phyloP scores from a whole-genome alignment of 2,329 filamentous ascomycete species.

The Xylariaceae sp. region DNA sequence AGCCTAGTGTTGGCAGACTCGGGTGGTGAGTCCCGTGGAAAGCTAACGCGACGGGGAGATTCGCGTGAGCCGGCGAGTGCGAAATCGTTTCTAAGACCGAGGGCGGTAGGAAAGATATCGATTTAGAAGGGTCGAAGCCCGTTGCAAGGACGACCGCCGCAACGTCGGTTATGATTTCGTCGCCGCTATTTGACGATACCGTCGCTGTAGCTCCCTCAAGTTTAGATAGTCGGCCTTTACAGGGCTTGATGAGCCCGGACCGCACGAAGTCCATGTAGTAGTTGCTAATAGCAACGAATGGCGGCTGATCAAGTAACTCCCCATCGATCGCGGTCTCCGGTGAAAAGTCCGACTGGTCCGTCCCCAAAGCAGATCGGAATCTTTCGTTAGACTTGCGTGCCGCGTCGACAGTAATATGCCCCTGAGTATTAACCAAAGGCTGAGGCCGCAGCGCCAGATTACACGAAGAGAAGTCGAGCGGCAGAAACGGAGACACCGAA shows the following conservation, averaged over 20 bases:
- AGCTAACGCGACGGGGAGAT: conserved; percentile 62
- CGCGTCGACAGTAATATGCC: conserved; percentile 57
- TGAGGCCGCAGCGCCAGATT: conserved; percentile 60
- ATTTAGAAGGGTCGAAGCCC: conserved; percentile 63
- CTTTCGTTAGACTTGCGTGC: conserved; percentile 52
- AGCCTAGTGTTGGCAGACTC: conserved; percentile 61
- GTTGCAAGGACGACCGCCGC: conserved; percentile 70
- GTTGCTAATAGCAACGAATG: conserved; percentile 66
- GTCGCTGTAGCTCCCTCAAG: conserved; percentile 37
- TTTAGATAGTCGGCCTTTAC: conserved; percentile 44
- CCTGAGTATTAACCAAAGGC: conserved; percentile 59
- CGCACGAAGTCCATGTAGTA: conserved; percentile 71
- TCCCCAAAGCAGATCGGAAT: conserved; percentile 46
- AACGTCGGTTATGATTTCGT: conserved; percentile 48
- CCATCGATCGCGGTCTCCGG: conserved; percentile 38
- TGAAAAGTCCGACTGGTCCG: conserved; percentile 51
- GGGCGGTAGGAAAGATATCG: conserved; percentile 60
- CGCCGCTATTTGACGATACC: conserved; percentile 24
- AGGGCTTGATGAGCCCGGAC: conserved; percentile 53
- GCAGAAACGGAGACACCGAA: conserved; percentile 59
- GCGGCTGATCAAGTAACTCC: conserved; percentile 46
- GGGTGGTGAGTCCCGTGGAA: conserved; percentile 63
- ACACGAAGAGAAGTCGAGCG: conserved; percentile 68
- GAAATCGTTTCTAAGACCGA: conserved; percentile 54
- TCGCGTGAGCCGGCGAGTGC: conserved; percentile 50